Evolutionary conservation across 1,139 yeast species (phyloP).

Genomic region (Sugiyamaella novakii): DNA sequence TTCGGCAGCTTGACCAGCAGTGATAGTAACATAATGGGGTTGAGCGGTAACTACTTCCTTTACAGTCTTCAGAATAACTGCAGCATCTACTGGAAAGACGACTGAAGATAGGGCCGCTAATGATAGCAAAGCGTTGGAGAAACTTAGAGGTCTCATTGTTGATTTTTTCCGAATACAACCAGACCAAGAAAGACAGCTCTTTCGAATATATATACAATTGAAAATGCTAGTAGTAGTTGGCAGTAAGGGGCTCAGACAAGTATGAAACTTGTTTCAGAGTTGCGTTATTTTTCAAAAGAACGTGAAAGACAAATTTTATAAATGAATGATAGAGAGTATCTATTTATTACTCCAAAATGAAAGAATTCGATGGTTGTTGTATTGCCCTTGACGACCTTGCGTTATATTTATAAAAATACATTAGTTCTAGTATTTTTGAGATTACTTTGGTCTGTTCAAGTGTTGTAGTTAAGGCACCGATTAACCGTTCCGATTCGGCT

Average conservation of each 20-base stretch:
- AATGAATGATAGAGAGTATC: neutral
- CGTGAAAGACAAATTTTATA: too few species aligned
- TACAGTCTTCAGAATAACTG: slow-evolving; percentile 27
- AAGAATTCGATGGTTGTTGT: too few species aligned
- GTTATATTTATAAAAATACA: slow-evolving; percentile 7
- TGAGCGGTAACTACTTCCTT: slow-evolving; percentile 30
- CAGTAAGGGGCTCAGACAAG: too few species aligned
- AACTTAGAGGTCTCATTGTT: slow-evolving; percentile 9
- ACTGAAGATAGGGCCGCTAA: slow-evolving; percentile 6
- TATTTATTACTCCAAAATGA: too few species aligned
- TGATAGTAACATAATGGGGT: slow-evolving; percentile 32
- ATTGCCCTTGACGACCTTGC: too few species aligned
- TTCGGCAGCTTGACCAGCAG: slow-evolving; percentile 26
- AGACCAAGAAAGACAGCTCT: too few species aligned
- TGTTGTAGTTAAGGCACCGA: neutral
- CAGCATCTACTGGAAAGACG: slow-evolving; percentile 17
- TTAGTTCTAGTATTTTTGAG: too few species aligned
- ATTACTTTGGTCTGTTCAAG: neutral
- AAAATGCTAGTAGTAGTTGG: too few species aligned
- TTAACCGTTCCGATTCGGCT: neutral
- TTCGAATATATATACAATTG: too few species aligned
- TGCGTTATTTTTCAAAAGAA: neutral
- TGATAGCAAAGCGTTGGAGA: slow-evolving; percentile 8
- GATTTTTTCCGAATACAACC: too few species aligned
- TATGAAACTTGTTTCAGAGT: slow-evolving; percentile 15